phyloP scores from a whole-genome alignment of 2,329 filamentous ascomycete genomes.

The Xylaria sp. region DNA sequence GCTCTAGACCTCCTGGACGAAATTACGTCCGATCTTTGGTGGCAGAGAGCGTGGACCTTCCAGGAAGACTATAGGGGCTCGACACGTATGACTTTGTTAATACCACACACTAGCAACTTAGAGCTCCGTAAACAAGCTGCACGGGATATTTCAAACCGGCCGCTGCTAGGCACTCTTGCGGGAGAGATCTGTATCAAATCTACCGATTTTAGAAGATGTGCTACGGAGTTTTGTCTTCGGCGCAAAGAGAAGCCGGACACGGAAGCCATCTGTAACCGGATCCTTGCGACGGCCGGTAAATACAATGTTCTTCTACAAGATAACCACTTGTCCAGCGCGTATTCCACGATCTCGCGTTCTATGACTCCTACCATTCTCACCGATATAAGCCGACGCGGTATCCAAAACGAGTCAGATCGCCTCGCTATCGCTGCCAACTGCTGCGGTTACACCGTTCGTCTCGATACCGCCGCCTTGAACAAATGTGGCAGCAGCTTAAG shows the following conservation, averaged over 20 bases:
- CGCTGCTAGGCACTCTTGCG: conserved; percentile 40
- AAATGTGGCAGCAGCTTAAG: conserved; percentile 42
- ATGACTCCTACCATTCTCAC: conserved; percentile 48
- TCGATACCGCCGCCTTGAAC: conserved; percentile 43
- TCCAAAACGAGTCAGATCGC: conserved; percentile 45
- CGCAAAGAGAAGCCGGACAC: conserved; percentile 40
- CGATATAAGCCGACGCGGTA: conserved; percentile 44
- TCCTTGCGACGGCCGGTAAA: conserved; percentile 44
- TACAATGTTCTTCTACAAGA: conserved; percentile 48
- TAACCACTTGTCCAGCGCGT: conserved; percentile 26
- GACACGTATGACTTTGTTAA: conserved; percentile 46
- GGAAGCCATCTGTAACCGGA: conserved; percentile 42
- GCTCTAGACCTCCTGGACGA: conserved; percentile 42
- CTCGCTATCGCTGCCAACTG: conserved; percentile 49
- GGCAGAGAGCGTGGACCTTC: conserved; percentile 49
- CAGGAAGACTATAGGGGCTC: conserved; percentile 48
- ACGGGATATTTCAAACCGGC: conserved; percentile 30
- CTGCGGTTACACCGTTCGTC: conserved; percentile 45
- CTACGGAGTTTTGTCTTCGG: conserved; percentile 46
- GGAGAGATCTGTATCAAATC: conserved; percentile 48
- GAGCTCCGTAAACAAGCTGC: conserved; percentile 43
- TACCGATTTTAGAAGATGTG: conserved; percentile 41
- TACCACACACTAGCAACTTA: conserved; percentile 43
- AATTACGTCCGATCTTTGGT: conserved; percentile 48
- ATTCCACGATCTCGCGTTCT: conserved; percentile 42